phyloP scores from a whole-genome alignment of 2,329 filamentous ascomycete species.

The Colletotrichum sp. region DNA sequence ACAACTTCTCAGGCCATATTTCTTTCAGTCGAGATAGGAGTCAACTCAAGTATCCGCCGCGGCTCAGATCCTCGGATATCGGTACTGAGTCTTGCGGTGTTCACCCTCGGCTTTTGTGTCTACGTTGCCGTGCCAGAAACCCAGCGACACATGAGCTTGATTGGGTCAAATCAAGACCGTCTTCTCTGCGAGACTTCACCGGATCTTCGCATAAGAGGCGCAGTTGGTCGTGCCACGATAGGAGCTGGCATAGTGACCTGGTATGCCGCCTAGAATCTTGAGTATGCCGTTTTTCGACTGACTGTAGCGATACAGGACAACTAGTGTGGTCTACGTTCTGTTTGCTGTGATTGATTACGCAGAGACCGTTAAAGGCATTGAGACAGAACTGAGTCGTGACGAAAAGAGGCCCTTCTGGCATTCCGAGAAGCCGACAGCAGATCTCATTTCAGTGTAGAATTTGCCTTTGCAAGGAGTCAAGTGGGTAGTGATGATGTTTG shows the following conservation, averaged over 20 bases:
- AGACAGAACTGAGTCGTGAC: neutral
- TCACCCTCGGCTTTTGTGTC: neutral
- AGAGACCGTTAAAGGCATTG: neutral
- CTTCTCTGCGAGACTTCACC: neutral
- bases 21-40: neutral
- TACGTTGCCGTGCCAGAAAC: neutral
- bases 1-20: neutral
- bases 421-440: neutral
- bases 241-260: neutral
- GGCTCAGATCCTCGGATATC: neutral
- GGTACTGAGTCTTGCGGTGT: neutral
- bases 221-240: neutral
- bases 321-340: neutral
- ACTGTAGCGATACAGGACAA: neutral
- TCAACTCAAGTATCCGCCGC: neutral
- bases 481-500: neutral
- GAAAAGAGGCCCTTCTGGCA: neutral
- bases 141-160: neutral
- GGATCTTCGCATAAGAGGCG: neutral
- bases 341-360: neutral
- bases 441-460: neutral
- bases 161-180: neutral
- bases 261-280: neutral
- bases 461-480: neutral
- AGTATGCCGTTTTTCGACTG: neutral